Evolutionary conservation across 2,329 filamentous ascomycete genomes (phyloP).

Genomic region (Xylaria sp.): DNA sequence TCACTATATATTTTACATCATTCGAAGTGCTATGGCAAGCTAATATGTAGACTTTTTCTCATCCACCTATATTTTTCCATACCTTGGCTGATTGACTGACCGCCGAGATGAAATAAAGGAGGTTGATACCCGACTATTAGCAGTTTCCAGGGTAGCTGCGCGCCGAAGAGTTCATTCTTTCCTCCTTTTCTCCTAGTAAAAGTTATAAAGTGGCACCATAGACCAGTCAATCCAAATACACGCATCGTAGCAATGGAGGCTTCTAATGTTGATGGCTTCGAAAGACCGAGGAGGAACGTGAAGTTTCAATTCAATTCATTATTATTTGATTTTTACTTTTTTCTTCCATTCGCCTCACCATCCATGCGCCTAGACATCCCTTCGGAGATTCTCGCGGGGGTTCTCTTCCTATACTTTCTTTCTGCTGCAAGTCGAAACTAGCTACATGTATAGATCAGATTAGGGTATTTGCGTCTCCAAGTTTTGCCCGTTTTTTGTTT

Average conservation of each 20-base stretch:
- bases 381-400: background rate
- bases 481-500: constrained; percentile 12
- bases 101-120: too few species aligned
- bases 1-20: background rate
- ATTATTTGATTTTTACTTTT: background rate
- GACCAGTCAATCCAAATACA: too few species aligned
- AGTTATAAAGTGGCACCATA: too few species aligned
- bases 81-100: background rate
- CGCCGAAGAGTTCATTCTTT: too few species aligned
- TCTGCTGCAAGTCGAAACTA: background rate
- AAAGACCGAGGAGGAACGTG: background rate
- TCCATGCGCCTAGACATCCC: background rate
- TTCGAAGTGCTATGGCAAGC: background rate
- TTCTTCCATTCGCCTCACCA: background rate
- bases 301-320: background rate
- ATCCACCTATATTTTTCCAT: background rate
- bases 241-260: too few species aligned
- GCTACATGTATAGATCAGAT: constrained; percentile 11
- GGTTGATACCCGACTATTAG: too few species aligned
- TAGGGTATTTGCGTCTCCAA: constrained; percentile 1
- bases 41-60: background rate
- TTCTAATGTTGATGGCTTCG: background rate
- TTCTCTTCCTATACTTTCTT: background rate
- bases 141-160: too few species aligned
- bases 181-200: too few species aligned